A percentile compares a stretch with the other conserved stretches of the same genome.
phyloP scores from a whole-genome alignment of 129 eudicot genomes.

The Tanacetum coccineum region DNA sequence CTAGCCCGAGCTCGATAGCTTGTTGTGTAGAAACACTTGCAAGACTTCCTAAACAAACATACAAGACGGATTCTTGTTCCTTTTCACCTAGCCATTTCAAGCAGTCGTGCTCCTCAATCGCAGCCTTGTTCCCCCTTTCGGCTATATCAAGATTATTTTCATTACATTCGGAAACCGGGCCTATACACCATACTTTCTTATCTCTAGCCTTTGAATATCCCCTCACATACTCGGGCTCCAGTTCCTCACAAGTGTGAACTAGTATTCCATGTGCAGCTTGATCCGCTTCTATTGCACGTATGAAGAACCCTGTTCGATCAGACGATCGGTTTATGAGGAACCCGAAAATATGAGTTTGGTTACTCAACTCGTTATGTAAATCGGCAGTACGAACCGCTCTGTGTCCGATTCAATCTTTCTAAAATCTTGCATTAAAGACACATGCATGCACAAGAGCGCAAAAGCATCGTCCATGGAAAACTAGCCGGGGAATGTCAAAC shows the following conservation, averaged over 20 bases:
- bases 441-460: constrained; percentile 29
- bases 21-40: too few relatives aligned
- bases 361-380: constrained; percentile 42
- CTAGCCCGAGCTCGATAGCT: too few relatives aligned
- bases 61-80: too few relatives aligned
- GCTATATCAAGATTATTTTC: constrained; percentile 29
- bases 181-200: constrained; percentile 43
- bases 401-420: constrained; percentile 10
- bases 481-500: constrained; percentile 43
- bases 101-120: too few relatives aligned
- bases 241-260: too few relatives aligned
- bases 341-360: constrained; percentile 30
- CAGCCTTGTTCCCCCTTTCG: too few relatives aligned
- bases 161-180: constrained; percentile 51
- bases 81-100: too few relatives aligned
- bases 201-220: constrained; percentile 21
- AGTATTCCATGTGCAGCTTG: too few relatives aligned
- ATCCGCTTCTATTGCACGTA: too few relatives aligned
- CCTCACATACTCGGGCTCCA: too few relatives aligned
- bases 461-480: constrained; percentile 55
- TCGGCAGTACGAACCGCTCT: constrained; percentile 33
- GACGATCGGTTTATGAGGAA: not conserved
- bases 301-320: not conserved
- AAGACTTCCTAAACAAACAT: too few relatives aligned
- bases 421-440: not conserved